Conservation (phyloP, 805 yeast genomes). For the Wickerhamomyces xylosicus region DNA sequence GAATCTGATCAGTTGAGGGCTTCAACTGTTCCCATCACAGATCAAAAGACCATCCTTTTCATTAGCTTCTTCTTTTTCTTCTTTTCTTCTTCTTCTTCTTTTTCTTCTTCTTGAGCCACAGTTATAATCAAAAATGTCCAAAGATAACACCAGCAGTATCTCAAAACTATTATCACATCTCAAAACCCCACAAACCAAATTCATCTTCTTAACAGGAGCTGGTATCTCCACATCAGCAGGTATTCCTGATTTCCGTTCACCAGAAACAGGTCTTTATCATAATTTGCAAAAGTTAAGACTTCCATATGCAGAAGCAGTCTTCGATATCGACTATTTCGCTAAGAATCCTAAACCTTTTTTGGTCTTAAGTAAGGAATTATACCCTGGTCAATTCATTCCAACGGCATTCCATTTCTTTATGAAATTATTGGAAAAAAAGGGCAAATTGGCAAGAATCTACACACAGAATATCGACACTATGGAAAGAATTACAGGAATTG, state of each 20-base stretch:
- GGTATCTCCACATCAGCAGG: constrained; percentile 93
- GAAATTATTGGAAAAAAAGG: constrained; percentile 54
- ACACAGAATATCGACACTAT: constrained; percentile 92
- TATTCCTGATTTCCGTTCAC: constrained; percentile 91
- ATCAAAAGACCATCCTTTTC: too few species aligned
- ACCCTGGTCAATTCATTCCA: constrained; percentile 82
- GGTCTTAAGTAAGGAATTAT: constrained; percentile 71
- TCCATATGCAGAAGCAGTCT: constrained; percentile 94
- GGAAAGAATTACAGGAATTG: constrained; percentile 76
- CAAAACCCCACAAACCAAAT: constrained; percentile 19
- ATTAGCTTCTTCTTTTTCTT: too few species aligned
- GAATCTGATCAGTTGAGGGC: too few species aligned
- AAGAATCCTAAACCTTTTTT: constrained; percentile 78
- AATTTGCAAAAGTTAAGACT: constrained; percentile 63
- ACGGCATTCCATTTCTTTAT: constrained; percentile 74
- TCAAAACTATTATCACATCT: not conserved
- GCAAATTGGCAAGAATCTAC: constrained; percentile 56
- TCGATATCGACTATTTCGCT: constrained; percentile 75
- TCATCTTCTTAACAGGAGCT: constrained; percentile 77
- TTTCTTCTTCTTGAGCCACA: not conserved
- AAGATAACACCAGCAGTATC: not conserved
- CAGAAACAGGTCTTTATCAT: constrained; percentile 79
- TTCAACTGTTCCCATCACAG: too few species aligned
- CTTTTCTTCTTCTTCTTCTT: not conserved
- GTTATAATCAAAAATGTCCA: not conserved